Percentiles rank a stretch among this genome's conserved stretches.
Conservation (phyloP, 495 filamentous ascomycete genomes). For the Oidiodendron maius region DNA sequence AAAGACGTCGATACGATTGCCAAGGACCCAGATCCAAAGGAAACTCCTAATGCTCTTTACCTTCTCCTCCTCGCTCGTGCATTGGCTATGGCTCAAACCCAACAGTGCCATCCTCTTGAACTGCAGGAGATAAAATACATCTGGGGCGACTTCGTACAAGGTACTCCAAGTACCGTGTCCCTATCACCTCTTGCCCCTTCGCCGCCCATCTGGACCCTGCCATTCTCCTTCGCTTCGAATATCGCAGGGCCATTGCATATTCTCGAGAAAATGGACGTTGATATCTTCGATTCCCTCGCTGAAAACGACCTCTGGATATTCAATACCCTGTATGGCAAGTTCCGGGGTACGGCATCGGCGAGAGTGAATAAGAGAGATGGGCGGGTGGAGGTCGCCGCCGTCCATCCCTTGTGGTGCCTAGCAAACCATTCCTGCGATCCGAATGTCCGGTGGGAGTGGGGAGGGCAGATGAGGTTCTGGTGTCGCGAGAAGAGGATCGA, state of each 20-base stretch:
- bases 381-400: conserved; percentile 70
- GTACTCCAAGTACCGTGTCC: conserved; percentile 40
- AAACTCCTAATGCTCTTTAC: conserved; percentile 74
- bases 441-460: conserved; percentile 93
- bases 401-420: conserved; percentile 49
- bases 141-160: conserved; percentile 72
- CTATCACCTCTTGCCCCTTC: conserved; percentile 42
- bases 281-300: conserved; percentile 63
- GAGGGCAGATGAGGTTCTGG: conserved; percentile 70
- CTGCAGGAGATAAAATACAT: conserved; percentile 84
- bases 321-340: conserved; percentile 90
- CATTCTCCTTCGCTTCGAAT: conserved; percentile 84
- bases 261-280: conserved; percentile 83
- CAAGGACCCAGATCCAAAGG: conserved; percentile 66
- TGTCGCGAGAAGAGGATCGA: conserved; percentile 35
- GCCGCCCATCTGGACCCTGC: conserved; percentile 62
- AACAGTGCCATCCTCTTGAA: conserved; percentile 74
- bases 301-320: conserved; percentile 85
- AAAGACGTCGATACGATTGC: conserved; percentile 75
- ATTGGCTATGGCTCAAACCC: conserved; percentile 81
- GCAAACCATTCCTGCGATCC: conserved; percentile 95
- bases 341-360: conserved; percentile 85
- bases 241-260: conserved; percentile 78
- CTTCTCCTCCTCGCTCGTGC: conserved; percentile 71
- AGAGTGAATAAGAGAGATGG: conserved; percentile 63